These are phyloP conservation scores for Phytophthora pistaciae DNA, from an alignment of 352 stramenopile species.

Conservation along the genomic window DNA sequence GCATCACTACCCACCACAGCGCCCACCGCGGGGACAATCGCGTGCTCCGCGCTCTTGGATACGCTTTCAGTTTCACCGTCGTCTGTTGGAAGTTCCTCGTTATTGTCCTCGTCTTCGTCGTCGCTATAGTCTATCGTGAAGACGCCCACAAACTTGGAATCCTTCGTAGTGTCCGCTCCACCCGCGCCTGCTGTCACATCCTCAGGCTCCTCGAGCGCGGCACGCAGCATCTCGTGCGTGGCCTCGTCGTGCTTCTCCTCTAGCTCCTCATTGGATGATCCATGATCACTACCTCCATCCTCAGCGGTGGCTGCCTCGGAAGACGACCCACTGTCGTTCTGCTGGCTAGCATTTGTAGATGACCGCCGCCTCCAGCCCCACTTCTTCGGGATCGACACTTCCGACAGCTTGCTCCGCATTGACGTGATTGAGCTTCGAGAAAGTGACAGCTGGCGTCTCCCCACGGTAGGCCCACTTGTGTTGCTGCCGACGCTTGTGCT, in stretches of 20 bases:
- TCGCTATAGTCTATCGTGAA: conserved; percentile 89
- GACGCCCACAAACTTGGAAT: conserved; percentile 70
- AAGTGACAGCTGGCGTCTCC: conserved; percentile 57
- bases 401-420: conserved; percentile 64
- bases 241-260: conserved; percentile 50
- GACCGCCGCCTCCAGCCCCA: conserved; percentile 59
- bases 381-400: conserved; percentile 80
- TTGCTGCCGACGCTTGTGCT: conserved; percentile 35
- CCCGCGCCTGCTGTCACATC: conserved; percentile 17
- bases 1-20: conserved; percentile 22
- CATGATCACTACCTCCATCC: conserved; percentile 70
- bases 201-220: conserved; percentile 44
- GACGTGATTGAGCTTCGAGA: conserved; percentile 61
- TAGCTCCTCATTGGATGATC: conserved; percentile 58
- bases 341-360: conserved; percentile 43
- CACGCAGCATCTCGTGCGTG: conserved; percentile 51
- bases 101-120: conserved; percentile 64
- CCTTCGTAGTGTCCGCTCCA: conserved; percentile 23
- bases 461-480: conserved; percentile 10
- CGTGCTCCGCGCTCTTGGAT: conserved; percentile 15
- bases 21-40: conserved; percentile 10
- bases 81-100: conserved; percentile 9
- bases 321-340: conserved; percentile 68
- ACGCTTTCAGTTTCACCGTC: conserved; percentile 9
- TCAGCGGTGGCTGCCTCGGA: conserved; percentile 71